These are phyloP conservation scores for Penicillium sp. DNA, from an alignment of 2,329 filamentous ascomycete genomes.

Conservation along the genomic window DNA sequence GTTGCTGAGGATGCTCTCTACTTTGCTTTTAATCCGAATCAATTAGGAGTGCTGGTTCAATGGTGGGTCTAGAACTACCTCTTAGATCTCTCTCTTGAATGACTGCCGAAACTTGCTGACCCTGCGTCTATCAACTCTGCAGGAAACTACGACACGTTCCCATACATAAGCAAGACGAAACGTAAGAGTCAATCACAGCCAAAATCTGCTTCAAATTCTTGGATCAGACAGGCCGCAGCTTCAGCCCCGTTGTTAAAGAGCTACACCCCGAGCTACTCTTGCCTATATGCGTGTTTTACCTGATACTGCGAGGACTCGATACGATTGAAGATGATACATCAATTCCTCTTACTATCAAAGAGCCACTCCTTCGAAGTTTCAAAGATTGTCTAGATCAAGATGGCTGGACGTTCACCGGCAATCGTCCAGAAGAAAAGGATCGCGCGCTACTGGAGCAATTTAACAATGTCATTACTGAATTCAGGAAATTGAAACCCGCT, in stretches of 20 bases:
- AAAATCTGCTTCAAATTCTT: conserved; percentile 86
- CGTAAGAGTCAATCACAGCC: background rate
- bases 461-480: conserved; percentile 81
- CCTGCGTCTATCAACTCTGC: background rate
- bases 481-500: conserved; percentile 81
- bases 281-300: conserved; percentile 88
- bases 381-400: conserved; percentile 76
- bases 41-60: background rate
- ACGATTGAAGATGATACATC: conserved; percentile 99
- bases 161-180: background rate
- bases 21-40: conserved; percentile 2
- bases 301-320: conserved; percentile 87
- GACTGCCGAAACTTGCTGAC: too few species aligned
- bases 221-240: conserved; percentile 87
- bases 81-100: too few species aligned
- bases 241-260: conserved; percentile 90
- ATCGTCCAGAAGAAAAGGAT: conserved; percentile 91
- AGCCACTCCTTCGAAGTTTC: conserved; percentile 83
- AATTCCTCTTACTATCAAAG: conserved; percentile 77
- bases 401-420: conserved; percentile 88
- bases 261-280: conserved; percentile 91
- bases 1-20: background rate
- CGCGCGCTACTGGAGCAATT: conserved; percentile 91
- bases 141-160: background rate
- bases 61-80: too few species aligned